Base-by-base conservation (phyloP, 371 early-diverging fungal species). In the Zychaea mexicana region DNA sequence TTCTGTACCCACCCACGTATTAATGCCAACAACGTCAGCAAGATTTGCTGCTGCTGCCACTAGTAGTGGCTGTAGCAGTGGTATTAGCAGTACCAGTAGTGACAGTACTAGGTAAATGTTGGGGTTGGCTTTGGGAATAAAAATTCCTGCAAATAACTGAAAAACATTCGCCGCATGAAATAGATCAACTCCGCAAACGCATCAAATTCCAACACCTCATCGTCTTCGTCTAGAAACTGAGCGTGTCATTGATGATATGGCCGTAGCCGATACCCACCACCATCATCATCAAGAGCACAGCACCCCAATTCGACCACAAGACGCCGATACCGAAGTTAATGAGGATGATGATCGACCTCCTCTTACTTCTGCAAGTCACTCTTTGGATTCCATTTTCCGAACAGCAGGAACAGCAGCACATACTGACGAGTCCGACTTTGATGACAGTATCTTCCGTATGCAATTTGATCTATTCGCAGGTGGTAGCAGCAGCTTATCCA, bases 391-490 rank as follows among this genome's bases (percentile, higher is more conserved):
- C 45, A 27, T 74, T 38, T 15, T 65, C 61, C 52, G 70, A 47
- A 45, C 71, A 28, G n/a, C 27, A 28, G 15, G 24, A 9, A 19
- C 56, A 15, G 24, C 56, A 56, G 24, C 36, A 36, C 19, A 19
- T 4, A 31, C 54, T 54, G 30, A 54, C 15, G n/a, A 3, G 15
- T 31, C 28, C 30, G 56, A 56, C 33, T 45, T 76, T 61, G 61
- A 76, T 62, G 47, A 70, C 55, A 47, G 76, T 49, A 64, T 78
- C 60, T 47, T 79, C 42, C 76, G 73, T 36, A 70, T 79, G 65
- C 73, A 77, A 6, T 49, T 49, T 68, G 71, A 77, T 22, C 62
- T 79, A n/a, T 76, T 79, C 57, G 68, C 70, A n/a, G 74, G 66
- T 38, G 74, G 66, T 31, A 45, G 61, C 45, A 69, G 80, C 7